Conservation (phyloP, 352 stramenopile genomes). For the Elongisporangium prolatum region DNA sequence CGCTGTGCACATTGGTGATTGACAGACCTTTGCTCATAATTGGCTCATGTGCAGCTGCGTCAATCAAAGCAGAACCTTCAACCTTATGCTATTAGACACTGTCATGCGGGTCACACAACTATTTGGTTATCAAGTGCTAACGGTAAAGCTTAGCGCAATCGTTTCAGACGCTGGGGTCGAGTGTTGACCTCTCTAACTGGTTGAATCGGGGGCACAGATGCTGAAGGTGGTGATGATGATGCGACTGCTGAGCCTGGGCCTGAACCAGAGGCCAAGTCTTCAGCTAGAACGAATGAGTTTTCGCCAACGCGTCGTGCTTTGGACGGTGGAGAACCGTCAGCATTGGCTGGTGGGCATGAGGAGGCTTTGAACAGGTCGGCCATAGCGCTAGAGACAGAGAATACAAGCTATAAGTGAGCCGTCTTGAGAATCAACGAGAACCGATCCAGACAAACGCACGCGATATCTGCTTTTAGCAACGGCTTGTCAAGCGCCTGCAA, state of each 20-base stretch:
- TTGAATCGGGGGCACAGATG: background rate
- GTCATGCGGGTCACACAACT: no score
- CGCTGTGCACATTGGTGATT: no score
- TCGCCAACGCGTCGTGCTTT: slow-evolving; percentile 25
- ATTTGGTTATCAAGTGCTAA: no score
- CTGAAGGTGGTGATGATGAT: background rate
- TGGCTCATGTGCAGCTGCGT: no score
- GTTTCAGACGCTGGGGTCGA: background rate
- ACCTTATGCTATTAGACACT: no score
- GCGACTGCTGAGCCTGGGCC: background rate
- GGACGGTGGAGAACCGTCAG: slow-evolving; percentile 6
- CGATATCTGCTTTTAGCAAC: slow-evolving; percentile 54
- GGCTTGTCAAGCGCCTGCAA: slow-evolving; percentile 46
- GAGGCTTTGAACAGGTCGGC: slow-evolving; percentile 20
- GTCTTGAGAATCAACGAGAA: background rate
- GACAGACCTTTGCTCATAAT: no score
- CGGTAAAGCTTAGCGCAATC: background rate
- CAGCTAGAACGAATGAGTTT: background rate
- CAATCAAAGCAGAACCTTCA: no score
- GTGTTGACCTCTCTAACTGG: background rate
- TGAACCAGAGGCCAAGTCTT: background rate
- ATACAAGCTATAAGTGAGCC: background rate
- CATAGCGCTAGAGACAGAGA: background rate
- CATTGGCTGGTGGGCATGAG: slow-evolving; percentile 24
- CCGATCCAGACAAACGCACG: slow-evolving; percentile 32